phyloP scores from a whole-genome alignment of 371 early-diverging fungal genomes.

The Mortierella sp. region DNA sequence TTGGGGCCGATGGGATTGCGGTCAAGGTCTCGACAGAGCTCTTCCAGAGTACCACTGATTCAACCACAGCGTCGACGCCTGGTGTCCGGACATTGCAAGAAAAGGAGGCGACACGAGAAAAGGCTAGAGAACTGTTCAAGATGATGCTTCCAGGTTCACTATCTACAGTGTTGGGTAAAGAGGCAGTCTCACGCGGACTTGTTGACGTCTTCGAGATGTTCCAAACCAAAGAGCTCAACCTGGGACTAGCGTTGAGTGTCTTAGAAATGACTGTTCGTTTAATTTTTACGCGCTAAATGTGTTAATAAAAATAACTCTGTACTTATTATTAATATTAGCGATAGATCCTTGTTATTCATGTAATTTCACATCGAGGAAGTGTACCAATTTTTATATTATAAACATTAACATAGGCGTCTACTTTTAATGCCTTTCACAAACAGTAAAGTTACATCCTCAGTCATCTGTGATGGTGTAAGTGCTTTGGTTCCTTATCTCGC shows the following conservation, averaged over 20 bases:
- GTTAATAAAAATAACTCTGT: no score
- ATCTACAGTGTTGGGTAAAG: constrained; percentile 62
- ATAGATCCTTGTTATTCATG: no score
- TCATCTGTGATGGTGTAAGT: no score
- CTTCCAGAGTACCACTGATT: not conserved
- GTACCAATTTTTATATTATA: no score
- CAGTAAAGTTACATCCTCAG: no score
- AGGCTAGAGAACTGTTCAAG: constrained; percentile 46
- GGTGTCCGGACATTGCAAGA: constrained; percentile 32
- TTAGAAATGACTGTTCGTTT: constrained; percentile 47
- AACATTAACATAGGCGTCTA: no score
- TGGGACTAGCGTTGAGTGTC: constrained; percentile 47
- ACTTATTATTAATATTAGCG: no score
- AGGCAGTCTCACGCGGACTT: constrained; percentile 46
- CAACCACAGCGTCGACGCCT: not conserved
- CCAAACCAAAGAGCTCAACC: constrained; percentile 53
- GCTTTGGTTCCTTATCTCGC: no score
- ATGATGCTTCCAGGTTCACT: constrained; percentile 57
- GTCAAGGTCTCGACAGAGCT: constrained; percentile 18
- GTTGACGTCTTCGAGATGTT: constrained; percentile 54
- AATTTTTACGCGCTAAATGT: constrained; percentile 22
- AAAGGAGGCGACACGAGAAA: constrained; percentile 34
- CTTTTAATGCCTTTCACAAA: no score
- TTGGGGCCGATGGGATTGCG: constrained; percentile 37
- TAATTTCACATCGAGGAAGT: no score